phyloP scores from a whole-genome alignment of 805 yeast species.

The Ogataea nakhonphanomensis region DNA sequence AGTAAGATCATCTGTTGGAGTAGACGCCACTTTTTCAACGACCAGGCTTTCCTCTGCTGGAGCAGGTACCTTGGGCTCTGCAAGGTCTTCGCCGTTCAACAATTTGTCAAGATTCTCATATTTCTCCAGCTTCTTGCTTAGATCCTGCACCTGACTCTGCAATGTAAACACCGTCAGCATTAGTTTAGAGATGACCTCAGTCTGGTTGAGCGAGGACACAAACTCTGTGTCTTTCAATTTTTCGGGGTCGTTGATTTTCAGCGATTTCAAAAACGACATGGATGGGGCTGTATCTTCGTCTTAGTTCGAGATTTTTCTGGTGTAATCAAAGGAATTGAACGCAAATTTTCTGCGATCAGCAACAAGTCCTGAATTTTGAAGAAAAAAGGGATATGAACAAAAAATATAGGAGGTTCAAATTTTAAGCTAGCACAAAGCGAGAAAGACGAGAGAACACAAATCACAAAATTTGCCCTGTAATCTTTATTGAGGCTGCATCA shows the following conservation, averaged over 20 bases:
- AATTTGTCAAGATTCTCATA: slow-evolving; percentile 20
- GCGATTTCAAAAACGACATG: slow-evolving; percentile 21
- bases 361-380: neutral
- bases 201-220: slow-evolving; percentile 19
- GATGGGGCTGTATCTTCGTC: neutral
- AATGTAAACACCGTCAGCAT: slow-evolving; percentile 18
- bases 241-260: slow-evolving; percentile 22
- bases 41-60: slow-evolving; percentile 8
- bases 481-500: too few species aligned
- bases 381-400: slow-evolving; percentile 11
- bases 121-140: slow-evolving; percentile 17
- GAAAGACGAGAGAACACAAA: neutral
- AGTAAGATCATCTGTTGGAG: slow-evolving; percentile 9
- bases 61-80: slow-evolving; percentile 1
- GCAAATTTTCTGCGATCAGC: neutral
- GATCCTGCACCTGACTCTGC: slow-evolving; percentile 18
- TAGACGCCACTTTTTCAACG: slow-evolving; percentile 19
- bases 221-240: slow-evolving; percentile 17
- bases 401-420: slow-evolving; percentile 9
- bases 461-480: too few species aligned
- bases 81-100: slow-evolving; percentile 18
- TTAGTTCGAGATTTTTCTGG: neutral
- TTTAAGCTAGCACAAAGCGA: slow-evolving; percentile 6
- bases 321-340: neutral
- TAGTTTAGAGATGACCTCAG: slow-evolving; percentile 23